Base-by-base conservation (phyloP, 2,329 filamentous ascomycete genomes). In the Hypoxylon sp. region DNA sequence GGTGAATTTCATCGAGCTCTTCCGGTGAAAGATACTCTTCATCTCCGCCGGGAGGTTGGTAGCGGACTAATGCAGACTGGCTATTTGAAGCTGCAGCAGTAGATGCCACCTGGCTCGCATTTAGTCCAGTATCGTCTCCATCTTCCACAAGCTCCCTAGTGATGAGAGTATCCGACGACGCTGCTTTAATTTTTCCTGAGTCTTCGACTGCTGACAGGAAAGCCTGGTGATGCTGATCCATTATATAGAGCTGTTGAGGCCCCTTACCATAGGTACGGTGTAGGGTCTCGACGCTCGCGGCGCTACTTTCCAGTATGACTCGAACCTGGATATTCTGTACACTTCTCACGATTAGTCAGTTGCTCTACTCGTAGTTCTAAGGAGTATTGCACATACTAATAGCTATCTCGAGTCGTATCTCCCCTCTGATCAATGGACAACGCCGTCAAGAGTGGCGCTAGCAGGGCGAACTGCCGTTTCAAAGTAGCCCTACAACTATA, bases 231-330 rank as follows among this genome's bases (percentile, higher is more conserved):
- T 37, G 37, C 13, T 39, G 27, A 6, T 31, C 15, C 24, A 11
- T 31, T 19, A n/a, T 11, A 19, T 11, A 3, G 7, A 4, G 24
- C 24, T 2, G 52, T n/a, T 13, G 24, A 3, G 24, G 6, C 24
- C 24, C 24, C 3, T 29, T 32, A 8, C 37, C 8, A 3, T 6
- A 3, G 10, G 6, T 10, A 10, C 21, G 52, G 24, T 44, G 52
- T 15, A 44, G 19, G 19, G 3, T 13, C 19, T 24, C 19, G 19
- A 47, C 21, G 3, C n/a, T 44, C 5, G 35, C 35, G 3, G 52
- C 27, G n/a, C 37, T 55, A 17, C 31, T 55, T n/a, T 55, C 52
- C 17, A 55, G 17, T 7, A 55, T 44, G 27, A 44, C 27, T 13
- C 19, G n/a, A 15, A 44, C 24, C 17, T 44, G 52, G 7, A 44